phyloP scores from a whole-genome alignment of 345 rosid genomes.

The Bretschneidera sinensis region DNA sequence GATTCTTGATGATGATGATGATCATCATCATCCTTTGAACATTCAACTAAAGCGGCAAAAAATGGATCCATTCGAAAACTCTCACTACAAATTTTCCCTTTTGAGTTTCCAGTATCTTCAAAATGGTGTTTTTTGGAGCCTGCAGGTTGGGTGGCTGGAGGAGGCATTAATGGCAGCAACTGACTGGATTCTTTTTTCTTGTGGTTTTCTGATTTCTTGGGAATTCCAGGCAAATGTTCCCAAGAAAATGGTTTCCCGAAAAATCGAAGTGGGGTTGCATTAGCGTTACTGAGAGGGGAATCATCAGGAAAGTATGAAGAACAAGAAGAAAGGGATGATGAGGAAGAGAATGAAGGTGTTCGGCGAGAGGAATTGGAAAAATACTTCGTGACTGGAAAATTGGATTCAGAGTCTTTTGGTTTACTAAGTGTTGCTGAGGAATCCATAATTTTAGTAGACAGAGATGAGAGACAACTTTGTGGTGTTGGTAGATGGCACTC shows the following conservation, averaged over 20 bases:
- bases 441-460: slow-evolving; percentile 11
- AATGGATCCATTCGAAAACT: slow-evolving; percentile 57
- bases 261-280: slow-evolving; percentile 51
- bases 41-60: slow-evolving; percentile 62
- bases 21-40: slow-evolving; percentile 51
- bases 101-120: slow-evolving; percentile 16
- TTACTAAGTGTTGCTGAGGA: slow-evolving; percentile 6
- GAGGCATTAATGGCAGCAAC: slow-evolving; percentile 52
- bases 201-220: slow-evolving; percentile 45
- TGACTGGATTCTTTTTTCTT: slow-evolving; percentile 28
- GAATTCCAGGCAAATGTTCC: slow-evolving; percentile 87
- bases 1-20: slow-evolving; percentile 8
- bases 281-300: too few relatives aligned
- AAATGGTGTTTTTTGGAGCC: slow-evolving; percentile 22
- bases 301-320: slow-evolving; percentile 20
- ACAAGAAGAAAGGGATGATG: slow-evolving; percentile 30
- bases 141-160: slow-evolving; percentile 33
- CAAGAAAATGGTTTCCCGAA: slow-evolving; percentile 92
- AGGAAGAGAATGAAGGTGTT: slow-evolving; percentile 31
- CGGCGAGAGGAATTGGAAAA: slow-evolving; percentile 16
- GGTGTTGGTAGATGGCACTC: too few relatives aligned
- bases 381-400: slow-evolving; percentile 13
- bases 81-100: slow-evolving; percentile 14
- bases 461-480: too few relatives aligned
- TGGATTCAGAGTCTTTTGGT: slow-evolving; percentile 12